Evolutionary conservation across 2,329 filamentous ascomycete species (phyloP).

Genomic region (Capronia epimyces): DNA sequence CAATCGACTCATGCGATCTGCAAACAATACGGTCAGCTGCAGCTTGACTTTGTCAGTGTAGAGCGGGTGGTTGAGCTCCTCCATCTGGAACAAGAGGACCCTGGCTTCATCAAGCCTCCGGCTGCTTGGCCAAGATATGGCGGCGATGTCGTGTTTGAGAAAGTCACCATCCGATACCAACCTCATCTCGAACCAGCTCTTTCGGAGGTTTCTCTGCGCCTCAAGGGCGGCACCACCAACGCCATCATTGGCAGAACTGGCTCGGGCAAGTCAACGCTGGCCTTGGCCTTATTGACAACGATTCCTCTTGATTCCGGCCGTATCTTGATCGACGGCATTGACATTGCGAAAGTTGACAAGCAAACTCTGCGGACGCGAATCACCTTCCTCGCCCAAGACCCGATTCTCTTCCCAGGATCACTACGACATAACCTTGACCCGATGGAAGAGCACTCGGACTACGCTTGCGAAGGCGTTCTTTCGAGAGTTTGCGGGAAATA

Average conservation of each 20-base stretch:
- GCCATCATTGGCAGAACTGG: conserved; percentile 75
- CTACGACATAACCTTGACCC: conserved; percentile 61
- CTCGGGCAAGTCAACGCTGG: conserved; percentile 76
- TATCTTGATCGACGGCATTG: conserved; percentile 57
- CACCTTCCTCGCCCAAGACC: conserved; percentile 63
- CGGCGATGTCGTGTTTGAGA: conserved; percentile 69
- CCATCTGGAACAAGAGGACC: conserved; percentile 68
- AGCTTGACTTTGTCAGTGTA: conserved; percentile 88
- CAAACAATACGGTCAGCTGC: conserved; percentile 72
- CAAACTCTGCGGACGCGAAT: conserved; percentile 57
- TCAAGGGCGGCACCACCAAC: conserved; percentile 71
- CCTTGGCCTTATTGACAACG: conserved; percentile 55
- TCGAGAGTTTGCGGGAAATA: conserved; percentile 51
- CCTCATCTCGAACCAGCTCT: conserved; percentile 70
- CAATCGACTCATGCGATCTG: conserved; percentile 67
- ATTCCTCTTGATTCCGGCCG: conserved; percentile 50
- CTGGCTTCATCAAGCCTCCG: conserved; percentile 62
- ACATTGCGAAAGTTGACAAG: conserved; percentile 55
- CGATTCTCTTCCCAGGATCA: conserved; percentile 58
- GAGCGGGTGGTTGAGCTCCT: conserved; percentile 80
- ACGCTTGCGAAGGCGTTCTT: conserved; percentile 51
- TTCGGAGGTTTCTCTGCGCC: conserved; percentile 61
- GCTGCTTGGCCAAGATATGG: conserved; percentile 69
- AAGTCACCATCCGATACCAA: conserved; percentile 74
- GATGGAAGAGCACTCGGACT: conserved; percentile 51